phyloP scores from a whole-genome alignment of 495 filamentous ascomycete genomes.

The Annulohypoxylon nitens region DNA sequence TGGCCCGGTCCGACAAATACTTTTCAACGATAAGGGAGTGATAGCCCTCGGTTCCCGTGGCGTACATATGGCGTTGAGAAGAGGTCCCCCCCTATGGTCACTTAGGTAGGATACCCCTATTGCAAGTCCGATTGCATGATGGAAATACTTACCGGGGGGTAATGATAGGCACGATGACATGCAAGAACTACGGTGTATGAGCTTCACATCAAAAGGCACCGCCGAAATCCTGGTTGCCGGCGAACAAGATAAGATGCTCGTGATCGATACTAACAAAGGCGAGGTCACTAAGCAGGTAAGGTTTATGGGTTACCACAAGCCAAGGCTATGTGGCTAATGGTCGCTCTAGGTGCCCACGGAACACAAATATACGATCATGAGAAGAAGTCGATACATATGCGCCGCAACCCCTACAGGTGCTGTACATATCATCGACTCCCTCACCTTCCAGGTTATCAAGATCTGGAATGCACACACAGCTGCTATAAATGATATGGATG shows the following conservation, averaged over 20 bases:
- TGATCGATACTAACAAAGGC: constrained; percentile 89
- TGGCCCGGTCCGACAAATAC: constrained; percentile 79
- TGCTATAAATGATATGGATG: constrained; percentile 94
- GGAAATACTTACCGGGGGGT: constrained; percentile 21
- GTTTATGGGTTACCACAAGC: background rate
- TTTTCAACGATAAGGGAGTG: constrained; percentile 88
- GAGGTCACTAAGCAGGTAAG: constrained; percentile 76
- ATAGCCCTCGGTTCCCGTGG: constrained; percentile 81
- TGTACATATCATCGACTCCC: constrained; percentile 86
- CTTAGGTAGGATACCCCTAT: constrained; percentile 65
- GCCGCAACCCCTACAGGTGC: constrained; percentile 87
- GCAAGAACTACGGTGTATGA: constrained; percentile 90
- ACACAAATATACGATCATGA: constrained; percentile 89
- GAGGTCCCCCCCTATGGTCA: constrained; percentile 89
- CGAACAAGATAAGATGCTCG: constrained; percentile 87
- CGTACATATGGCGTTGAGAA: constrained; percentile 85
- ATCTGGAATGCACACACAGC: constrained; percentile 89
- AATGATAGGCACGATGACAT: constrained; percentile 74
- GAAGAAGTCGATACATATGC: constrained; percentile 88
- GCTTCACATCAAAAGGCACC: constrained; percentile 86
- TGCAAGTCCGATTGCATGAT: background rate
- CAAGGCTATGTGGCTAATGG: constrained; percentile 33
- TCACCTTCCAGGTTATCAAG: constrained; percentile 80
- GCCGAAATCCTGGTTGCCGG: constrained; percentile 88
- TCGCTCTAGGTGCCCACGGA: constrained; percentile 72